Base-by-base conservation (phyloP, 1,284 basidiomycete species). In the Rhizoctonia solani region DNA sequence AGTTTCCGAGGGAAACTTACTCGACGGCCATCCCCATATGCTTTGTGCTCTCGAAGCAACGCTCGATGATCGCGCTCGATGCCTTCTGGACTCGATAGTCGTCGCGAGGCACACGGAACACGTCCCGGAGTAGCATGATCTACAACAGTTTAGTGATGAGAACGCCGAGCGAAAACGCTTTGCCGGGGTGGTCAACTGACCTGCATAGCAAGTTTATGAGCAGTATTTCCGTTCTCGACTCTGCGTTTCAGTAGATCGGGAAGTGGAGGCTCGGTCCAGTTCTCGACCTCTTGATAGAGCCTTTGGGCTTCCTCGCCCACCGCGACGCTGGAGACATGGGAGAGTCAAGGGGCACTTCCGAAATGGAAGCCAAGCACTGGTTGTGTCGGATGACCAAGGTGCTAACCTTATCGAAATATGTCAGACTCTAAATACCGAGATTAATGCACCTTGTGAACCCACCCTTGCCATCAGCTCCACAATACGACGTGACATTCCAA, bases 121-220 rank as follows among this genome's bases (percentile, higher is more conserved):
- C 77, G 66, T 79, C 80, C 41, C 79, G 75, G 14, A 82, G 76
- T 27, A 82, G 75, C 58, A 81, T 73, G 69, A 81, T 81, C 81
- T 81, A 65, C n/a, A n/a, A n/a, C n/a, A 47, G 46, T 41, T 23
- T n/a, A 52, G 47, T 30, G 70, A 73, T 70, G 30, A 67, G 63
- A 19, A 53, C 16, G 21, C 27, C 41, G 56, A 27, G 4, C 21
- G 4, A 44, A 30, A 4, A 32, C 2, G 8, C n/a, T 25, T n/a
- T 30, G 16, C 21, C 14, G 50, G n/a, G n/a, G n/a, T n/a, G 44
- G 34, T n/a, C 30, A 41, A 69, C 74, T 68, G 67, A 77, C 77
- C 75, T 76, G 77, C 76, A 80, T 77, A 8, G 78, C 75, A 63
- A 76, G 71, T 53, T 76, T 76, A 71, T 79, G 78, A 11, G 78